These are phyloP conservation scores for Ustilago curta DNA, from an alignment of 1,284 basidiomycete species.

Conservation along the genomic window DNA sequence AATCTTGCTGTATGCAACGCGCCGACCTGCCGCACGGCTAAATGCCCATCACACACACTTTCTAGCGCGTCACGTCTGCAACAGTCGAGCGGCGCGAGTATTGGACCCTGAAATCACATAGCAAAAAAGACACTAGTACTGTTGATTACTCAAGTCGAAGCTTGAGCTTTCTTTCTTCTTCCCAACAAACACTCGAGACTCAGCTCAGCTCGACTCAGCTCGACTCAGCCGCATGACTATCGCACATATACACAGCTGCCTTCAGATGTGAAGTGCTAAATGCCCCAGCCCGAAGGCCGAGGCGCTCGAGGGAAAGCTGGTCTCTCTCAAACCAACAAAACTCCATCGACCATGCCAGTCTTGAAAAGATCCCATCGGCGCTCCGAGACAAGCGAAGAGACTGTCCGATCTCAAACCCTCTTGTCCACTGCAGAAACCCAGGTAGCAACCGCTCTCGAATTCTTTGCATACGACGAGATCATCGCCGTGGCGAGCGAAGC, in stretches of 20 bases:
- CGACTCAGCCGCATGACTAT: not conserved
- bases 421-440: constrained; percentile 18
- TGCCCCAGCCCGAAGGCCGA: no score
- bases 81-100: not conserved
- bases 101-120: constrained; percentile 18
- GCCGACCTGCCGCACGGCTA: not conserved
- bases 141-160: no score
- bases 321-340: not conserved
- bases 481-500: constrained; percentile 21
- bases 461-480: constrained; percentile 23
- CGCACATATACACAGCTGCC: no score
- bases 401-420: not conserved
- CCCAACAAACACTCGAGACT: not conserved
- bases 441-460: constrained; percentile 13
- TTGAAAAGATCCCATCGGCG: not conserved
- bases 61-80: not conserved
- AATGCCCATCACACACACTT: not conserved
- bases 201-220: not conserved
- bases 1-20: no score
- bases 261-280: not conserved
- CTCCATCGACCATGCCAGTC: not conserved
- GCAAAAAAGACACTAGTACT: not conserved
- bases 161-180: not conserved
- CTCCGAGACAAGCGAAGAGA: not conserved
- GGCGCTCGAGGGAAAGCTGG: not conserved